phyloP scores from a whole-genome alignment of 2,329 filamentous ascomycete species.

The Paraconiothyrium sp. region DNA sequence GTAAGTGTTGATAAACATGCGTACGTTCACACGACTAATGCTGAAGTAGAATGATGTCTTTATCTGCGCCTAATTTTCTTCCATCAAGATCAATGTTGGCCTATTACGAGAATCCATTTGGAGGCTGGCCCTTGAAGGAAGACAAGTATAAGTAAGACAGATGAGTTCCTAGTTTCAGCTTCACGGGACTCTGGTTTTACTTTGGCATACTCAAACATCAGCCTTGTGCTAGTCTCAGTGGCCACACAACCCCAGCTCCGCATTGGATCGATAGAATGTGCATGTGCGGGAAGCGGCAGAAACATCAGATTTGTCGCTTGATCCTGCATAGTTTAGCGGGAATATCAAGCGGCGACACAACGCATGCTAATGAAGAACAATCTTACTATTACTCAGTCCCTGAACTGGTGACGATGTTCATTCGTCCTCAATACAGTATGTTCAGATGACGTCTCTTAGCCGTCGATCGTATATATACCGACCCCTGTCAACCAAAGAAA shows the following conservation, averaged over 20 bases:
- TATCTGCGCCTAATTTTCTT: neutral
- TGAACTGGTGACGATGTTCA: neutral
- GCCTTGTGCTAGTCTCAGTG: neutral
- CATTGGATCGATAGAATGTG: neutral
- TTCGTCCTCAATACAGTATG: constrained; percentile 13
- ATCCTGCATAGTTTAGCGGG: neutral
- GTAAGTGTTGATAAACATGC: neutral
- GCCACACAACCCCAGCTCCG: neutral
- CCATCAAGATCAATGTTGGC: neutral
- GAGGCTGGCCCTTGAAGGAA: neutral
- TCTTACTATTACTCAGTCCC: neutral
- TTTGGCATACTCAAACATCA: neutral
- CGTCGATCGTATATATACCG: constrained; percentile 34
- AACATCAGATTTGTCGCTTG: neutral
- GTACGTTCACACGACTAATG: neutral
- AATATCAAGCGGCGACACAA: neutral
- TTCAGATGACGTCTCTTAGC: constrained; percentile 25
- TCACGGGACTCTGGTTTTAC: neutral
- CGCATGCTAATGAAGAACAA: constrained; percentile 9
- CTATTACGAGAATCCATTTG: neutral
- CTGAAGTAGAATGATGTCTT: neutral
- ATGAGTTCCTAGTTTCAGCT: neutral
- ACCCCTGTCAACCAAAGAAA: constrained; percentile 35
- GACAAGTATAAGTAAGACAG: neutral
- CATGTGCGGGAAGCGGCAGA: neutral